Conservation (phyloP, 2,329 filamentous ascomycete genomes). For the Sphaerulina musiva region DNA sequence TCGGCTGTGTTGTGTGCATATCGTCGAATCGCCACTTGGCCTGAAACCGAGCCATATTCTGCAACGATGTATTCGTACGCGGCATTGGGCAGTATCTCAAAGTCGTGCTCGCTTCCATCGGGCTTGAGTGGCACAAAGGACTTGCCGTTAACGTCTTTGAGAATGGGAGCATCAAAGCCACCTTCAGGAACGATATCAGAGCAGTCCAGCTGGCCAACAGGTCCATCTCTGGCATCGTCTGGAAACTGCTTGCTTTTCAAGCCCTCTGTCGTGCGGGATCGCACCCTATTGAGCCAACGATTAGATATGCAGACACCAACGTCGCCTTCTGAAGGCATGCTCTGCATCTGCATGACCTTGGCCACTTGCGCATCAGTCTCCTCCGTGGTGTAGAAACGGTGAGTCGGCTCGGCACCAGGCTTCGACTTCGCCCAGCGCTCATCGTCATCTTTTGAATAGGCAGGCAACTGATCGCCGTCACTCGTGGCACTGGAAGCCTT, state of each 20-base stretch:
- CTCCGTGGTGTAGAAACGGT: slow-evolving; percentile 23
- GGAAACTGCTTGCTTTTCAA: slow-evolving; percentile 50
- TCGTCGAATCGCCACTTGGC: slow-evolving; percentile 60
- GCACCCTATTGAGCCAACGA: slow-evolving; percentile 69
- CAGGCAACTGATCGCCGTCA: slow-evolving; percentile 19
- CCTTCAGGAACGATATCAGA: slow-evolving; percentile 60
- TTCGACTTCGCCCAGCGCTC: not conserved
- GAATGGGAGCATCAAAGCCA: slow-evolving; percentile 25
- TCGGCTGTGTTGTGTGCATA: slow-evolving; percentile 69
- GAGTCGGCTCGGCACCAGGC: not conserved
- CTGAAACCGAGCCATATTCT: slow-evolving; percentile 72
- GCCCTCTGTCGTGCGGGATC: slow-evolving; percentile 56
- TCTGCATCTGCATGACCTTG: slow-evolving; percentile 54
- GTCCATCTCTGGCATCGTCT: slow-evolving; percentile 55
- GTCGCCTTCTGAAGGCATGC: slow-evolving; percentile 61
- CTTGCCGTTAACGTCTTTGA: slow-evolving; percentile 21
- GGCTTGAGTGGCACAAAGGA: slow-evolving; percentile 66
- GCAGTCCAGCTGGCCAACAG: slow-evolving; percentile 80
- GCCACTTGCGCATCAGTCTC: slow-evolving; percentile 62
- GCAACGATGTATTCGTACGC: slow-evolving; percentile 75
- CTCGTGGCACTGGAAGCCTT: slow-evolving; percentile 23
- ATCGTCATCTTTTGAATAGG: slow-evolving; percentile 26
- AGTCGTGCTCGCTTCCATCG: slow-evolving; percentile 62
- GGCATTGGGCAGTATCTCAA: slow-evolving; percentile 67
- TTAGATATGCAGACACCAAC: slow-evolving; percentile 71